Conservation (phyloP, 1,284 basidiomycete species). For the Cryptococcus sp. region DNA sequence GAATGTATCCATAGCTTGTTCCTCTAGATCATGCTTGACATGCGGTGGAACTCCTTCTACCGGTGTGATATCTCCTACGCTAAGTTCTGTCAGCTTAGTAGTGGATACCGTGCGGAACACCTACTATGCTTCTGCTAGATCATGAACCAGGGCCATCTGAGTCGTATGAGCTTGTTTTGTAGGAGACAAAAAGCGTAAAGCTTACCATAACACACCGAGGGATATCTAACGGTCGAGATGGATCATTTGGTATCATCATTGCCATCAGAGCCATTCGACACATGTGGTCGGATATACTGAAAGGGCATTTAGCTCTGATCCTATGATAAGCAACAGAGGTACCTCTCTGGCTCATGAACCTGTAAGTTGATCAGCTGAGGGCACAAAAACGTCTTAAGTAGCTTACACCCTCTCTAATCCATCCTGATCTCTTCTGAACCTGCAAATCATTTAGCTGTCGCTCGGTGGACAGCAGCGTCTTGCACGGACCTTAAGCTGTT, state of each 20-base stretch:
- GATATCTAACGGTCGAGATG: constrained; percentile 61
- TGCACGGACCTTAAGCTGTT: constrained; percentile 68
- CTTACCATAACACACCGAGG: constrained; percentile 54
- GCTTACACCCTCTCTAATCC: constrained; percentile 72
- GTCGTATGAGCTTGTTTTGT: constrained; percentile 5
- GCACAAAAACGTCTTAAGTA: too few species aligned
- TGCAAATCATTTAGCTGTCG: background rate
- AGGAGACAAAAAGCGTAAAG: background rate
- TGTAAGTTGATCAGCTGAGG: constrained; percentile 40
- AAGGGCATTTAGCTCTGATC: background rate
- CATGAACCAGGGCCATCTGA: constrained; percentile 80
- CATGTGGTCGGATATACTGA: constrained; percentile 93
- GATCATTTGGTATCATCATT: constrained; percentile 66
- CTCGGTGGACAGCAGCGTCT: background rate
- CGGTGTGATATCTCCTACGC: constrained; percentile 89
- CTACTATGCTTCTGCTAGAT: constrained; percentile 94
- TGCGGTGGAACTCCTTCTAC: constrained; percentile 75
- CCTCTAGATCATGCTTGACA: constrained; percentile 62
- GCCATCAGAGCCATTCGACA: constrained; percentile 92
- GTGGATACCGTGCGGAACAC: too few species aligned
- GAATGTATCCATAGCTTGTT: constrained; percentile 90
- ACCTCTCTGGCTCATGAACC: constrained; percentile 79
- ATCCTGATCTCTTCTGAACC: constrained; percentile 81
- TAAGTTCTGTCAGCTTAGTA: constrained; percentile 10
- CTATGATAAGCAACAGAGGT: constrained; percentile 1